Evolutionary conservation across 257 asterid genomes (phyloP), one percentile per base, ranked within the genome.

Genomic region (Eustoma russellianum): DNA sequence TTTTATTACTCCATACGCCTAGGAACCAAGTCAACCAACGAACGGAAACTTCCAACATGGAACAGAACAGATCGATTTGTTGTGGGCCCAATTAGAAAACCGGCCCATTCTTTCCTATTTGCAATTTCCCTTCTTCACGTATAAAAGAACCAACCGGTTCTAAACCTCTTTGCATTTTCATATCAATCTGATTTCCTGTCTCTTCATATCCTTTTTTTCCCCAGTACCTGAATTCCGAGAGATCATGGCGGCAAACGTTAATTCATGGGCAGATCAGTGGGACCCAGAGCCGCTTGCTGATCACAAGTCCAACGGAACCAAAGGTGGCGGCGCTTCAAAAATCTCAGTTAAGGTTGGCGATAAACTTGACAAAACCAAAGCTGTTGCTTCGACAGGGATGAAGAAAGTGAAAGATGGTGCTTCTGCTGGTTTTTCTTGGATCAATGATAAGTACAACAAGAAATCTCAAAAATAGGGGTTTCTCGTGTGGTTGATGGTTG

Each of bases 371-470:
- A 81, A 85, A 74, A 74, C 90, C 0, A 84, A 84, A 71, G 54
- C 69, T 11, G 83, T 41, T 11, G 85, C 88, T 13, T 46, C 87
- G 59, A 76, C 94, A 53, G 90, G 97, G 5, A 69, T 59, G 45
- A 86, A 64, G 83, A 89, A 83, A 68, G 94, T 81, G 18, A 90
- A 86, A 82, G 69, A 72, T 0, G 86, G 95, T 51, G 83, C 94
- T 38, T 55, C 86, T 52, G 76, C 81, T 45, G 91, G 94, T 14
- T 28, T 86, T 46, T 77, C 74, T 8, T 83, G 95, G 97, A 75
- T 86, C 70, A 90, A 90, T 34, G 74, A 64, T 16, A 90, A 83
- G 76, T 81, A 73, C 55, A 80, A 77, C 0, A 79, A 74, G 70
- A 74, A 80, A 35, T 63, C 80, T 18, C 74, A 74, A 18, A 80